Base-by-base conservation (phyloP, 768 basidiomycete genomes). In the Suillus fuscotomentosus region DNA sequence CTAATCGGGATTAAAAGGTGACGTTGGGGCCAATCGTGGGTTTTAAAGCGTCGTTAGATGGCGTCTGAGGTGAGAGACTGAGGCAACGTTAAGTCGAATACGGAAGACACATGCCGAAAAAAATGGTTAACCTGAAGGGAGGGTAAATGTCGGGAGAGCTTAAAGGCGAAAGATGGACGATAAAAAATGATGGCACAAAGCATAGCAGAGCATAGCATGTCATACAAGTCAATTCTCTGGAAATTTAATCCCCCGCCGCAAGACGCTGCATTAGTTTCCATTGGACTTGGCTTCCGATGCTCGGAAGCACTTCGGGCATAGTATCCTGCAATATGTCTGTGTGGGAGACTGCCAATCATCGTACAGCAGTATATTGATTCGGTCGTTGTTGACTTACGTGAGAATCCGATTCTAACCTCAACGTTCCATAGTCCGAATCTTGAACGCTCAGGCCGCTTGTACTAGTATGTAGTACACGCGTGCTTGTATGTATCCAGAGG, bases 1-100 rank as follows among this genome's bases (percentile, higher is more conserved):
- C n/a, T 53, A 48, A 60, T 65, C 47, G 65, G 63, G 47, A 64
- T 60, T 57, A 66, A 64, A 65, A 60, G 34, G 14, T 63, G 64
- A 63, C 48, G 63, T 55, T 54, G 34, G 57, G 17, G 50, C 50
- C 50, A 50, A 50, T 50, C 50, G 50, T 4, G 14, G 27, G 54
- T 22, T 54, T 56, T 51, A 15, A 27, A 3, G 14, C 56, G 39
- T 63, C 64, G 54, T 64, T 50, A 63, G 22, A 36, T 38, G 27
- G 17, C 20, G 39, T 55, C 42, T 34, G 54, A 34, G 38, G 41
- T 42, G 36, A 31, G 39, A 42, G 39, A 41, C 24, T 41, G 22
- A 39, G n/a, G 5, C 20, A 14, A 38, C 36, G 36, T 38, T 38
- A 38, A 36, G 36, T 56, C 38, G 38, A 20, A 27, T 27, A 39